These are phyloP conservation scores for Colletotrichum sp. DNA, from an alignment of 2,329 filamentous ascomycete species.

Conservation along the genomic window DNA sequence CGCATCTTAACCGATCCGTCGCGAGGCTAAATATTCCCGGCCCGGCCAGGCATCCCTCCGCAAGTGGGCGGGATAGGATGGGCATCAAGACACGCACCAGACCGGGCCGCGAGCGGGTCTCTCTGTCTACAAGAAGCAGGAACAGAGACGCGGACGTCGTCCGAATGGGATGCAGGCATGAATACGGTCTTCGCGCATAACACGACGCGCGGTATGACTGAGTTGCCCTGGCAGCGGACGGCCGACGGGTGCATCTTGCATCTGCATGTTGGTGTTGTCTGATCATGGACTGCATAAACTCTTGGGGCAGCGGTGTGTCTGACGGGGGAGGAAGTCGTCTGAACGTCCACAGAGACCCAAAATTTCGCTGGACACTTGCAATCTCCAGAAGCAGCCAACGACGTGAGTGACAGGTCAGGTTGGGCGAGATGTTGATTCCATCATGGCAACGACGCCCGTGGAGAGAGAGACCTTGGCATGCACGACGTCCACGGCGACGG, in stretches of 20 bases:
- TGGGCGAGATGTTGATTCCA: background rate
- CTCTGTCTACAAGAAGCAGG: background rate
- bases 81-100: background rate
- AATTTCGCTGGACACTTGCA: background rate
- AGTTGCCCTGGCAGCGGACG: background rate
- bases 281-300: background rate
- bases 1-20: background rate
- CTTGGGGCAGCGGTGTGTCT: no score
- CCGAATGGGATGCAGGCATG: background rate
- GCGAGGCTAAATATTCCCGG: slow-evolving; percentile 1
- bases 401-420: background rate
- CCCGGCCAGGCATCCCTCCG: background rate
- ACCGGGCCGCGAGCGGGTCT: background rate
- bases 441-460: background rate
- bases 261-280: background rate
- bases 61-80: background rate
- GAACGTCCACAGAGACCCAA: background rate
- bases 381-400: background rate
- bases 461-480: background rate
- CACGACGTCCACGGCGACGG: background rate
- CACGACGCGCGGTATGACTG: background rate
- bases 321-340: background rate
- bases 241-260: background rate
- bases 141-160: background rate
- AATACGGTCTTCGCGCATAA: background rate